A percentile compares a stretch with the other conserved stretches of the same genome.
Evolutionary conservation across 2,329 filamentous ascomycete genomes (phyloP).

Genomic region (Colletotrichum nymphaeae): DNA sequence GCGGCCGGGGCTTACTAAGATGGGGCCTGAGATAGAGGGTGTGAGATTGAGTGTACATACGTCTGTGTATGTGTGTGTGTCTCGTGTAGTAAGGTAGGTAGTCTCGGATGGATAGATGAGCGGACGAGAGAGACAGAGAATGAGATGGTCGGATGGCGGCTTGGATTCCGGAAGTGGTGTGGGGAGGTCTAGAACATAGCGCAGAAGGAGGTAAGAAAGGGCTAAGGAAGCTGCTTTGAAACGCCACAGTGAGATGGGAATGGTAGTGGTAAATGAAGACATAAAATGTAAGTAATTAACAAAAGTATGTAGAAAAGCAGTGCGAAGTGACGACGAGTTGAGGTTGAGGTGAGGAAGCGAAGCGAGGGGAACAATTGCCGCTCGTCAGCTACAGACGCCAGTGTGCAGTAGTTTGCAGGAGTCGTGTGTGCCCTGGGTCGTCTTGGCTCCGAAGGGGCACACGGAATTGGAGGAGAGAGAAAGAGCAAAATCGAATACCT

Average conservation of each 20-base stretch:
- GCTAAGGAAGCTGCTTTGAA: neutral
- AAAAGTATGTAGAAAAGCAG: neutral
- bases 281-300: too few relatives aligned
- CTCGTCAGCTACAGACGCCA: conserved; percentile 14
- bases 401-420: conserved; percentile 8
- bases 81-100: neutral
- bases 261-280: neutral
- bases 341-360: neutral
- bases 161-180: conserved; percentile 26
- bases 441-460: neutral
- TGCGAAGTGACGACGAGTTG: conserved; percentile 1
- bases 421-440: neutral
- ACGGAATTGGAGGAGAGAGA: too few relatives aligned
- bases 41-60: neutral
- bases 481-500: neutral
- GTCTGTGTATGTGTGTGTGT: neutral
- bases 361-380: neutral
- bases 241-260: neutral
- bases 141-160: conserved; percentile 16
- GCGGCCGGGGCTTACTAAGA: conserved; percentile 20
- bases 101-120: neutral
- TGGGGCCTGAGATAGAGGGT: neutral
- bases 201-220: neutral
- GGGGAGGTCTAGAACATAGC: conserved; percentile 4
- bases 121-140: conserved; percentile 2